Conservation (phyloP, 2,329 filamentous ascomycete genomes). For the Aspergillus jensenii region DNA sequence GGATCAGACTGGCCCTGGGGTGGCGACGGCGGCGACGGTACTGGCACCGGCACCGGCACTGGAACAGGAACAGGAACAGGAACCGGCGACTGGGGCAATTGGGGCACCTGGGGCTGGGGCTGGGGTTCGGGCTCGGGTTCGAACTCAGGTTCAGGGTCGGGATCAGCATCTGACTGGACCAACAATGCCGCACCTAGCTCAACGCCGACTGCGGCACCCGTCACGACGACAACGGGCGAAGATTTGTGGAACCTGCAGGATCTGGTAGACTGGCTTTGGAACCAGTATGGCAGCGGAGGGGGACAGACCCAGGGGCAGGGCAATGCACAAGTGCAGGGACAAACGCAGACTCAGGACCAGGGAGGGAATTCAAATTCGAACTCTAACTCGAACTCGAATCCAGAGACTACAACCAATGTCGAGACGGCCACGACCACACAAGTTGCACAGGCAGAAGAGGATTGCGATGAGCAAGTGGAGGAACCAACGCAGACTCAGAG, state of each 20-base stretch:
- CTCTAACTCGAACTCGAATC: neutral
- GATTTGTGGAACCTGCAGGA: slow-evolving; percentile 1
- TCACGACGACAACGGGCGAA: neutral
- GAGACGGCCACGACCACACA: neutral
- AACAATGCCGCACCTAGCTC: too few species aligned
- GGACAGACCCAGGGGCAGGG: neutral
- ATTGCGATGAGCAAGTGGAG: neutral
- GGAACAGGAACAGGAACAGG: neutral
- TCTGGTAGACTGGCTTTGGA: slow-evolving; percentile 4
- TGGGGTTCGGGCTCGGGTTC: neutral
- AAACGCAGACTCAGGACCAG: neutral
- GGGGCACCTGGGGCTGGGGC: neutral
- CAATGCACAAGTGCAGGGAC: neutral
- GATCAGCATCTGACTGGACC: too few species aligned
- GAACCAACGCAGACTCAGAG: neutral
- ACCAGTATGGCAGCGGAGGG: neutral
- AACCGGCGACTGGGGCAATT: neutral
- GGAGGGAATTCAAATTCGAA: neutral
- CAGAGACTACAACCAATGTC: neutral
- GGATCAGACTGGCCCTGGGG: too few species aligned
- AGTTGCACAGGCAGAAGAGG: neutral
- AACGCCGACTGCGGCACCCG: neutral
- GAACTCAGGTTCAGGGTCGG: too few species aligned
- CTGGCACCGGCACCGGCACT: neutral
- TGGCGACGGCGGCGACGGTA: too few species aligned